Evolutionary conservation across 495 filamentous ascomycete species (phyloP).

Genomic region (Astrothelium macrocarpum): DNA sequence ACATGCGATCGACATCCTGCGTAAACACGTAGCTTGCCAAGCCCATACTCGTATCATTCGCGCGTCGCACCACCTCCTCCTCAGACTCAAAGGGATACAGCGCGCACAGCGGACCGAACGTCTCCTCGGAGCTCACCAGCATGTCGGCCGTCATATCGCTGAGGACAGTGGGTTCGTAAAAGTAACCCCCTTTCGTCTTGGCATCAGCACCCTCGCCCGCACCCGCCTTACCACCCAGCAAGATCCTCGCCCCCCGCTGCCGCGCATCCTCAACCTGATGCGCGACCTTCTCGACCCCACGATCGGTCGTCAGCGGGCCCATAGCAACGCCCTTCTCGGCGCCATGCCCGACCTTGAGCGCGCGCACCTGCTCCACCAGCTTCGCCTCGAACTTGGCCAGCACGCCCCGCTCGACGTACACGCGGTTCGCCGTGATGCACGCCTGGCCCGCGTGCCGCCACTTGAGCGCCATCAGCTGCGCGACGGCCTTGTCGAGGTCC

Average conservation of each 20-base stretch:
- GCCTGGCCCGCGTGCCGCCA: constrained; percentile 37
- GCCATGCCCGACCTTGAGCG: constrained; percentile 58
- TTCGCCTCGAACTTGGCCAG: constrained; percentile 34
- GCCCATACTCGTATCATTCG: constrained; percentile 42
- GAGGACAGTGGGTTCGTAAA: constrained; percentile 65
- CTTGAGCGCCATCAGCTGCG: constrained; percentile 28
- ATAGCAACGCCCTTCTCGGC: constrained; percentile 49
- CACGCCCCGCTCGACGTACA: constrained; percentile 35
- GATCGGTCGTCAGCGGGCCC: constrained; percentile 57
- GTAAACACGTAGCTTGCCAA: constrained; percentile 58
- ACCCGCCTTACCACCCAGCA: constrained; percentile 44
- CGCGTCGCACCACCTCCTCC: constrained; percentile 52
- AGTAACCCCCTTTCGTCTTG: constrained; percentile 46
- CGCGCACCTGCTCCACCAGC: constrained; percentile 44
- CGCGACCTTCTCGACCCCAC: constrained; percentile 52
- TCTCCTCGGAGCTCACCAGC: constrained; percentile 59
- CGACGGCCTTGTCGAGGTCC: constrained; percentile 29
- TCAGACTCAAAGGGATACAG: constrained; percentile 62
- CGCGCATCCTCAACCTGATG: constrained; percentile 55
- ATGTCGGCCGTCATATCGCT: constrained; percentile 51
- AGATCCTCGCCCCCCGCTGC: constrained; percentile 46
- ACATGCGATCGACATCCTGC: constrained; percentile 61
- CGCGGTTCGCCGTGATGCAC: constrained; percentile 35
- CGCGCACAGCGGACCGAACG: constrained; percentile 58
- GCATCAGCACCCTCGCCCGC: not conserved